These are phyloP conservation scores for Styphnolobium japonicum DNA, from an alignment of 306 rosid species.

Conservation along the genomic window DNA sequence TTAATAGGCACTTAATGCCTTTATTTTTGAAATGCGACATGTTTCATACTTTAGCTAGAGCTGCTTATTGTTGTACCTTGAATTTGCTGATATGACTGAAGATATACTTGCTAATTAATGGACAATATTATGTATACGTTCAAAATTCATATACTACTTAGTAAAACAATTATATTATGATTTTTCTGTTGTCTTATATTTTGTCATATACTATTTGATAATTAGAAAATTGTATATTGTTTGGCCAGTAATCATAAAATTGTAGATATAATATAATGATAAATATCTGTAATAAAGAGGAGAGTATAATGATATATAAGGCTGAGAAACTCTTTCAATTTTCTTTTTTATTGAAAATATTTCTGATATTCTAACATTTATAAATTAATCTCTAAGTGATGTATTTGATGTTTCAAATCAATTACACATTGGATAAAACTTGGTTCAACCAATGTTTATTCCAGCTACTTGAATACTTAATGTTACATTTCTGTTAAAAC, in stretches of 20 bases:
- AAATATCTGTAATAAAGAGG: neutral
- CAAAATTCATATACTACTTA: neutral
- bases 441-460: neutral
- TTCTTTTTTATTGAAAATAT: neutral
- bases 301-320: neutral
- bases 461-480: neutral
- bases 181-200: neutral
- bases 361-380: neutral
- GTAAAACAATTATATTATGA: neutral
- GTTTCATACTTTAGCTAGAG: constrained; percentile 4
- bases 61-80: neutral
- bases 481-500: neutral
- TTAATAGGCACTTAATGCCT: neutral
- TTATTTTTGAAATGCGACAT: neutral
- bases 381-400: neutral
- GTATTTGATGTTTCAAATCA: neutral
- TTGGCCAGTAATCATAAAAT: neutral
- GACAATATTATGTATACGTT: neutral
- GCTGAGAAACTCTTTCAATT: neutral
- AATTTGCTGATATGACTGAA: neutral
- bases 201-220: neutral
- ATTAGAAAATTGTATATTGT: neutral
- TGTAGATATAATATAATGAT: neutral
- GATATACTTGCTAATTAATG: neutral
- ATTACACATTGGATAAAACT: constrained; percentile 2